Conservation (phyloP, 495 filamentous ascomycete genomes). For the Neurospora hispaniola region DNA sequence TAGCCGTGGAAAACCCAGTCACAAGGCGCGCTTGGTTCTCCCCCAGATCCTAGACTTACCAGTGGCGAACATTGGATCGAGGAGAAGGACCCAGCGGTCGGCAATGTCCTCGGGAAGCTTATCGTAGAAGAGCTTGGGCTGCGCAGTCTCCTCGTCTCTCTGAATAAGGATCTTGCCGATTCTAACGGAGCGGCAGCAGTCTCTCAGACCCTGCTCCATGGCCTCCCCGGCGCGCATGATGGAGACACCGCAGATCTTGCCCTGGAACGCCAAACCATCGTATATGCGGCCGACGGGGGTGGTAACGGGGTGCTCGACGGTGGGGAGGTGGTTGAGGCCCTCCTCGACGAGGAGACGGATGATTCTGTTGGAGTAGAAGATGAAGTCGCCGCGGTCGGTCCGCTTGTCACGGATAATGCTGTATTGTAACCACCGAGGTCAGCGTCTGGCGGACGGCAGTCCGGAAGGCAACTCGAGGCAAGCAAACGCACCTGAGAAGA, state of each 20-base stretch:
- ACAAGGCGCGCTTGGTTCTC: background rate
- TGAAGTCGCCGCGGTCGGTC: constrained; percentile 88
- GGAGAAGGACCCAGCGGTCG: constrained; percentile 82
- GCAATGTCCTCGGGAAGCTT: constrained; percentile 92
- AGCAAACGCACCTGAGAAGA: constrained; percentile 75
- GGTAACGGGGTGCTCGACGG: constrained; percentile 74
- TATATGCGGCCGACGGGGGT: constrained; percentile 88
- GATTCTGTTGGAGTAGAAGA: constrained; percentile 98
- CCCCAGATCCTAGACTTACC: constrained; percentile 41
- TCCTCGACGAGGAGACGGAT: constrained; percentile 97
- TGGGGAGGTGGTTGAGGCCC: constrained; percentile 91
- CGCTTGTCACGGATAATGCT: constrained; percentile 92
- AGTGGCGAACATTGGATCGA: constrained; percentile 98
- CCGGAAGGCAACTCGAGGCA: background rate
- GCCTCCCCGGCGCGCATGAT: constrained; percentile 98
- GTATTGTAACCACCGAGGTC: constrained; percentile 4
- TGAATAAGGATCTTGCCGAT: constrained; percentile 99
- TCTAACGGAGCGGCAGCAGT: constrained; percentile 91
- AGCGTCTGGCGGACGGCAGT: constrained; percentile 5
- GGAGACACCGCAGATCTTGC: constrained; percentile 95
- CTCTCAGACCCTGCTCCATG: constrained; percentile 93
- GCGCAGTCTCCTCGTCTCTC: constrained; percentile 85
- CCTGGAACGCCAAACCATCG: constrained; percentile 85
- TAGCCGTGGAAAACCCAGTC: background rate
- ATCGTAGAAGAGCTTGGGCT: constrained; percentile 91